Base-by-base conservation (phyloP, 192 early-diverging fungal genomes). In the Phlyctochytrium bullatum region DNA sequence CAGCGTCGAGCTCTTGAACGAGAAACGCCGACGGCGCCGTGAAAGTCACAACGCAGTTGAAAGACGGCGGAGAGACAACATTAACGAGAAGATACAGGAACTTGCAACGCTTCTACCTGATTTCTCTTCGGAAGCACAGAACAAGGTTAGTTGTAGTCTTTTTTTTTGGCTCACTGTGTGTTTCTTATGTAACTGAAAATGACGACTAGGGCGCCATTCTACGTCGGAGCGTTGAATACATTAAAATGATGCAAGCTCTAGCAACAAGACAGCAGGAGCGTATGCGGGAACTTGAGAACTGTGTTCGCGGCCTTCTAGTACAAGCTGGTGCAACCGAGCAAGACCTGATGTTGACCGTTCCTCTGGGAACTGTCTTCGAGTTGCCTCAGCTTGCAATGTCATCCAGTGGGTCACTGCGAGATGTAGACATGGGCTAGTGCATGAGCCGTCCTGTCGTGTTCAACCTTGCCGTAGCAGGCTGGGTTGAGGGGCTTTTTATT, bases 11-110 rank as follows among this genome's bases (percentile, higher is more conserved):
- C 16, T 57, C 10, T 25, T 57, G 2, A 59, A 59, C 23, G 96
- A 98, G 74, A 97, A 97, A 73, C 86, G 94, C 20, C 84, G 93
- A 40, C 87, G 92, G 34, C 91, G 96, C 67, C 81, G 96, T 27
- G 96, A 97, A 79, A 92, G 92, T 56, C 96, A 98, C 78, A 98
- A 98, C 73, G 96, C 96, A 25, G 96, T 98, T 31, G 96, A 98
- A 78, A 82, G 96, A 56, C 88, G 96, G 53, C 80, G 96, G 35
- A 86, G 95, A 36, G 96, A 98, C 73, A 94, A 96, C 76, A 98
- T 98, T 81, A 98, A 98, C 72, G 96, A 97, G 75, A 93, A 93
- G 73, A 98, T 98, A 66, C 92, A 85, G 35, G 96, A 98, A 73
- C 82, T 98, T 47, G 85, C 84, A 25, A 83, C 79, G 16, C 75